Percentiles rank a stretch among this genome's conserved stretches.
Evolutionary conservation across 2,329 filamentous ascomycete species (phyloP).

Genomic region (Monilinia laxa): DNA sequence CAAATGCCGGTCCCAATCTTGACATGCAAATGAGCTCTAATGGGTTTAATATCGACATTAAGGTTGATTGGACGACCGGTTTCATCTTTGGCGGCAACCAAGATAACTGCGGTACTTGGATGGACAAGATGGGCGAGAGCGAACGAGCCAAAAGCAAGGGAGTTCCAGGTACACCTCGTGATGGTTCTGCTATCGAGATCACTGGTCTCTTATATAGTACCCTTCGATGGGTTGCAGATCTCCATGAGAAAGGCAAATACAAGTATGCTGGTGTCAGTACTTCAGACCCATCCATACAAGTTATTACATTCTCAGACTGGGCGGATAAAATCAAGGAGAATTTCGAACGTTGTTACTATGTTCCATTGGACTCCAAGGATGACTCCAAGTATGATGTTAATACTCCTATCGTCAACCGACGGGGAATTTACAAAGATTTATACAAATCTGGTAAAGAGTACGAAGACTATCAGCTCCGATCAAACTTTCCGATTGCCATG

Average conservation of each 20-base stretch:
- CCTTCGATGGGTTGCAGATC: conserved; percentile 71
- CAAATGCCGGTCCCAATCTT: conserved; percentile 84
- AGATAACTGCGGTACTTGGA: conserved; percentile 96
- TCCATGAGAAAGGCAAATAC: conserved; percentile 69
- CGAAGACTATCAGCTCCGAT: conserved; percentile 93
- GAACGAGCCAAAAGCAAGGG: conserved; percentile 88
- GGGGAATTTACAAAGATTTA: conserved; percentile 97
- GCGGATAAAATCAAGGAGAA: conserved; percentile 74
- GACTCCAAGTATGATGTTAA: conserved; percentile 81
- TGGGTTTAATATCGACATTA: conserved; percentile 88
- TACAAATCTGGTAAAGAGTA: conserved; percentile 94
- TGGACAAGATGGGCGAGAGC: conserved; percentile 99
- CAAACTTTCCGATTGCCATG: conserved; percentile 97
- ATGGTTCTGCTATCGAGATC: conserved; percentile 93
- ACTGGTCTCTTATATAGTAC: conserved; percentile 91
- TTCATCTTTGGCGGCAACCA: conserved; percentile 94
- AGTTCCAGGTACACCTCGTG: conserved; percentile 90
- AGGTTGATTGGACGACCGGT: conserved; percentile 87
- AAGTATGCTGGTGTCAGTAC: conserved; percentile 71
- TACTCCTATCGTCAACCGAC: conserved; percentile 74
- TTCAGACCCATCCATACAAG: conserved; percentile 48
- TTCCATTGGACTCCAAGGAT: conserved; percentile 68
- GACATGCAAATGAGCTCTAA: conserved; percentile 91
- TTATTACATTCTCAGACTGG: conserved; percentile 75
- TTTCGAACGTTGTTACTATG: conserved; percentile 91